A percentile compares a stretch with the other conserved stretches of the same genome.
These are phyloP conservation scores for Eleusine indica DNA, from an alignment of 176 grass and related monocot genomes.

Conservation along the genomic window DNA sequence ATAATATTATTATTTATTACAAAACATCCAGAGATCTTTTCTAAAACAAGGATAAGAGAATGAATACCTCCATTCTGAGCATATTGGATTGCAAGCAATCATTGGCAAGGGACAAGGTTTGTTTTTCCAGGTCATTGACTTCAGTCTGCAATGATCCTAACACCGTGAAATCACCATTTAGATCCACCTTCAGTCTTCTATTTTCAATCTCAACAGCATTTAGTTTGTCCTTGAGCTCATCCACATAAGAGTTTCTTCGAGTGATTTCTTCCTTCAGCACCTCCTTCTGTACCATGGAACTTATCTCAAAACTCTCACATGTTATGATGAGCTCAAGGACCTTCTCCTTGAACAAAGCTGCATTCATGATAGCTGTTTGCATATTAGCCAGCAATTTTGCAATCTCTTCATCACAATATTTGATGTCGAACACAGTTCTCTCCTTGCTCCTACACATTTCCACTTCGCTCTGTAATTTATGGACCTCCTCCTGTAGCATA, in stretches of 20 bases:
- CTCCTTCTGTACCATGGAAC: conserved; percentile 74
- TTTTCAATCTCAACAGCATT: conserved; percentile 78
- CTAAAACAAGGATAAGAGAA: conserved; percentile 4
- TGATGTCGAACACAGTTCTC: conserved; percentile 38
- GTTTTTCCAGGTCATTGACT: conserved; percentile 64
- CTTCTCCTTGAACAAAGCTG: conserved; percentile 79
- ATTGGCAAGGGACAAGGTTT: conserved; percentile 58
- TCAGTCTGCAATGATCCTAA: conserved; percentile 67
- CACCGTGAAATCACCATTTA: conserved; percentile 66
- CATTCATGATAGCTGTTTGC: conserved; percentile 71
- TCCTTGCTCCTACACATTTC: conserved; percentile 54
- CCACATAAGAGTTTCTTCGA: conserved; percentile 66
- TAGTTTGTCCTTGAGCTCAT: conserved; percentile 80
- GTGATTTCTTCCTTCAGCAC: conserved; percentile 87
- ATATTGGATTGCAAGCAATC: conserved; percentile 53
- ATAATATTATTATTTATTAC: not conserved
- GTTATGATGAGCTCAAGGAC: conserved; percentile 71
- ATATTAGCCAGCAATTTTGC: conserved; percentile 59
- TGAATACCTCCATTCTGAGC: conserved; percentile 60
- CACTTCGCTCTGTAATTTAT: conserved; percentile 34
- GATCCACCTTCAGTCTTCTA: conserved; percentile 72
- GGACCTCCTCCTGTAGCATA: conserved; percentile 46
- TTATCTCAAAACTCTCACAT: conserved; percentile 89
- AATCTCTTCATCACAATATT: conserved; percentile 65
- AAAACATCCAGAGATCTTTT: not conserved